phyloP scores from a whole-genome alignment of 805 yeast genomes.

The Saccharomycopsis guyanensis region DNA sequence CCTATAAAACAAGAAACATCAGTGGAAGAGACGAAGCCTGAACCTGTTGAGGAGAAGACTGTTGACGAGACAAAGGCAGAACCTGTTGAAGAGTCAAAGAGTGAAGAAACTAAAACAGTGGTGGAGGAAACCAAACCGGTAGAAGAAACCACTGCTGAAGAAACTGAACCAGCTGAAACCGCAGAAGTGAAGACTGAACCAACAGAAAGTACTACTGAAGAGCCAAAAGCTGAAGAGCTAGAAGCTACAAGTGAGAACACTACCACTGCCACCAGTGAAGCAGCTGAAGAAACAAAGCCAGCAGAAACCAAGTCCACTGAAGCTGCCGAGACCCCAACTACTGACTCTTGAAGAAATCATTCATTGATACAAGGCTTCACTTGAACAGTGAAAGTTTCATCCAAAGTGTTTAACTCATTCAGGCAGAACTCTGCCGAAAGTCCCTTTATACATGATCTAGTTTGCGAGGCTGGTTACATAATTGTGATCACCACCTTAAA shows the following conservation, averaged over 20 bases:
- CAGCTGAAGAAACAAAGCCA: not conserved
- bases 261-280: not conserved
- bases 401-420: too few relatives aligned
- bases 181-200: too few relatives aligned
- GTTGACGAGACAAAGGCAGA: conserved; percentile 18
- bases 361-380: too few relatives aligned
- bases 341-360: too few relatives aligned
- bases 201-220: not conserved
- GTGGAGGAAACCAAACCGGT: not conserved
- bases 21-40: conserved; percentile 1
- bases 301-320: not conserved
- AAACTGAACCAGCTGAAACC: too few relatives aligned
- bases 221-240: not conserved
- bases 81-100: conserved; percentile 7
- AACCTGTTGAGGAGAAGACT: conserved; percentile 8
- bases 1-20: not conserved
- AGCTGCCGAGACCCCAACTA: too few relatives aligned
- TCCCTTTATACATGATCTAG: too few relatives aligned
- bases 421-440: too few relatives aligned
- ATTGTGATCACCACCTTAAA: too few relatives aligned
- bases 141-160: too few relatives aligned
- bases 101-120: conserved; percentile 1
- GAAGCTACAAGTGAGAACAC: not conserved
- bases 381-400: too few relatives aligned
- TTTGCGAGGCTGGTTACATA: too few relatives aligned